These are phyloP conservation scores for Melaleuca quinquenervia DNA, from an alignment of 345 rosid genomes.

Conservation along the genomic window DNA sequence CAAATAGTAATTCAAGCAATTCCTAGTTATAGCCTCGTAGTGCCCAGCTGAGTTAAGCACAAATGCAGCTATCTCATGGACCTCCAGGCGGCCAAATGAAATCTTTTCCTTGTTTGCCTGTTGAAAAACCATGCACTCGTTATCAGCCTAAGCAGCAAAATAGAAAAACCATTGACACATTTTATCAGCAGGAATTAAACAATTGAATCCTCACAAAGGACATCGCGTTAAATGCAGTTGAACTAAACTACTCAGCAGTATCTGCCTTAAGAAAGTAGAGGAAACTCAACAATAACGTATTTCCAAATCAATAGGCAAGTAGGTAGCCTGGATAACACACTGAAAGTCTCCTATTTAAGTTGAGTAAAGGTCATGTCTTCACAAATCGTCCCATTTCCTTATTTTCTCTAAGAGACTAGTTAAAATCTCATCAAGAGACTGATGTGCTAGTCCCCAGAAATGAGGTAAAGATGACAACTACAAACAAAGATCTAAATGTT, in stretches of 20 bases:
- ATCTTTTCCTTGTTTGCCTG: constrained; percentile 94
- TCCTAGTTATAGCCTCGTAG: constrained; percentile 79
- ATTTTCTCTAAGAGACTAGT: not conserved
- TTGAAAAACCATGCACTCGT: not conserved
- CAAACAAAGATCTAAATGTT: not conserved
- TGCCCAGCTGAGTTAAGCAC: constrained; percentile 67
- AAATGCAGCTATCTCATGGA: constrained; percentile 91
- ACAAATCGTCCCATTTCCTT: not conserved
- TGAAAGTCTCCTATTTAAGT: not conserved
- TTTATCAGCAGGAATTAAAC: not conserved
- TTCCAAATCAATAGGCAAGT: not conserved
- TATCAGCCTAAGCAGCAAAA: not conserved
- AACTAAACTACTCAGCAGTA: not conserved
- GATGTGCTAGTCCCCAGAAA: not conserved
- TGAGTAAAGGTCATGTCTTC: not conserved
- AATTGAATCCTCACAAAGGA: not conserved
- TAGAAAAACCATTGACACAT: not conserved
- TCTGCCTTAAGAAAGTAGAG: not conserved
- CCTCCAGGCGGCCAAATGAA: constrained; percentile 76
- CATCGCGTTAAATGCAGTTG: not conserved
- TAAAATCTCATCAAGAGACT: not conserved
- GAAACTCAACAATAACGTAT: not conserved
- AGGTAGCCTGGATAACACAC: not conserved
- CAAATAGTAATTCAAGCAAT: constrained; percentile 60
- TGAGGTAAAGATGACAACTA: not conserved